Percentiles rank a stretch among this genome's conserved stretches.
Evolutionary conservation across 208 protist genomes (phyloP).

Genomic region (Acanthamoeba culbertsoni): DNA sequence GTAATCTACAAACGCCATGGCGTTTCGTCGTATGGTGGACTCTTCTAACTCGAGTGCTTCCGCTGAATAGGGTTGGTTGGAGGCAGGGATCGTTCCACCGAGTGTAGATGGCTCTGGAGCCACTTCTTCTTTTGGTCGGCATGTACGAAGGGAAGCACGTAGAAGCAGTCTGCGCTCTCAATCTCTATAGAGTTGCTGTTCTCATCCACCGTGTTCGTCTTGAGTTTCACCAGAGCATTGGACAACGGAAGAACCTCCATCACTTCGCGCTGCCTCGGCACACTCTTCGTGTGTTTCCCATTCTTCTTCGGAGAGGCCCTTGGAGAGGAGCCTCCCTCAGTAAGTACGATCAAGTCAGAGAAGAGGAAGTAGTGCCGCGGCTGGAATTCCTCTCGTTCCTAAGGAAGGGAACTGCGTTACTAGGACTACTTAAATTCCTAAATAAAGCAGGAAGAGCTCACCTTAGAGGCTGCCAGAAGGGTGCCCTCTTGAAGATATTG

Average conservation of each 20-base stretch:
- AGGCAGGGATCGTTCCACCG: background rate
- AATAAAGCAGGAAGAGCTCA: background rate
- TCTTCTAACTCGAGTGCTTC: background rate
- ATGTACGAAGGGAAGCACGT: background rate
- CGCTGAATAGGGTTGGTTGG: background rate
- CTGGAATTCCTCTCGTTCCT: background rate
- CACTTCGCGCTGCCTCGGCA: background rate
- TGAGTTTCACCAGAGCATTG: background rate
- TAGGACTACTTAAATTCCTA: background rate
- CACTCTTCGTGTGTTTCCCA: background rate
- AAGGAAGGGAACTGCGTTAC: background rate
- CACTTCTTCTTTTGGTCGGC: conserved; percentile 6
- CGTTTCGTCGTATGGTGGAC: background rate
- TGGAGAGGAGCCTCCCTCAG: background rate
- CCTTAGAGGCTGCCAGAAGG: background rate
- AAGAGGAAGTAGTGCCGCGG: background rate
- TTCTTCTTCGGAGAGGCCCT: no score
- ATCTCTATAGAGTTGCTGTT: background rate
- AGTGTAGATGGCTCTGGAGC: background rate
- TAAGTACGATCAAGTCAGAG: background rate
- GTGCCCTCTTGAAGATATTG: background rate
- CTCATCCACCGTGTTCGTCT: background rate
- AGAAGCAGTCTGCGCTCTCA: background rate
- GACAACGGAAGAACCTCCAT: background rate
- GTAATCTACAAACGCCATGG: no score